Evolutionary conservation across 1,139 yeast species (phyloP).

Genomic region (Casaregolazyma lundiana): DNA sequence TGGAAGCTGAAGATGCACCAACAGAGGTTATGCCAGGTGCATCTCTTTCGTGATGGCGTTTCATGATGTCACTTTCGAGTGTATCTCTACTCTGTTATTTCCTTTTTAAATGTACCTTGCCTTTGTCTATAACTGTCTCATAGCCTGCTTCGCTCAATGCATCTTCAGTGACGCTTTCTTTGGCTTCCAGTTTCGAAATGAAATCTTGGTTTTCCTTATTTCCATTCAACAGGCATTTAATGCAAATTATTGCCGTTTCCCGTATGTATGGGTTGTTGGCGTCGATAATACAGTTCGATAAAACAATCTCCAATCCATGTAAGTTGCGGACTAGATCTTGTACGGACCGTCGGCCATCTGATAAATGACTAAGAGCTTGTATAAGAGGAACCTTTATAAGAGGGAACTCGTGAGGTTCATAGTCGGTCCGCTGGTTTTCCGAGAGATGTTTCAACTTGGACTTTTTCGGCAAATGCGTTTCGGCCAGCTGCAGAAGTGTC

Average conservation of each 20-base stretch:
- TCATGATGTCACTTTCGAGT: neutral
- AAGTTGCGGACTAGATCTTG: conserved; percentile 65
- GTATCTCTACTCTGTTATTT: neutral
- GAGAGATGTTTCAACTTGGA: conserved; percentile 24
- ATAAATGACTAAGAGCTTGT: conserved; percentile 34
- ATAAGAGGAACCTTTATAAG: conserved; percentile 29
- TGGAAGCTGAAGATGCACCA: conserved; percentile 59
- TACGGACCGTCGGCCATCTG: conserved; percentile 44
- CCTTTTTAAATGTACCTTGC: conserved; percentile 43
- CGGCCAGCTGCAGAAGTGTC: conserved; percentile 23
- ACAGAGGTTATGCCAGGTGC: conserved; percentile 44
- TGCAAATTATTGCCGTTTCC: conserved; percentile 76
- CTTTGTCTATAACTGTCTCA: conserved; percentile 53
- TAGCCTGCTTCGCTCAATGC: conserved; percentile 53
- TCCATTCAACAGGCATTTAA: conserved; percentile 59
- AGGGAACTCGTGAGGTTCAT: conserved; percentile 28
- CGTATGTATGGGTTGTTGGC: conserved; percentile 82
- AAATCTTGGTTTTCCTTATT: conserved; percentile 69
- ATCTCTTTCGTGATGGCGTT: conserved; percentile 21
- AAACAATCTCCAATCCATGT: conserved; percentile 65
- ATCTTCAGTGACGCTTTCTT: conserved; percentile 46
- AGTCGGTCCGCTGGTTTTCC: conserved; percentile 7
- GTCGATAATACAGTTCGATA: conserved; percentile 83
- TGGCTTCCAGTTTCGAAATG: conserved; percentile 61
- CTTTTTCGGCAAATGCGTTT: conserved; percentile 24